Base-by-base conservation (phyloP, 768 basidiomycete genomes). In the Podaxis sp. region DNA sequence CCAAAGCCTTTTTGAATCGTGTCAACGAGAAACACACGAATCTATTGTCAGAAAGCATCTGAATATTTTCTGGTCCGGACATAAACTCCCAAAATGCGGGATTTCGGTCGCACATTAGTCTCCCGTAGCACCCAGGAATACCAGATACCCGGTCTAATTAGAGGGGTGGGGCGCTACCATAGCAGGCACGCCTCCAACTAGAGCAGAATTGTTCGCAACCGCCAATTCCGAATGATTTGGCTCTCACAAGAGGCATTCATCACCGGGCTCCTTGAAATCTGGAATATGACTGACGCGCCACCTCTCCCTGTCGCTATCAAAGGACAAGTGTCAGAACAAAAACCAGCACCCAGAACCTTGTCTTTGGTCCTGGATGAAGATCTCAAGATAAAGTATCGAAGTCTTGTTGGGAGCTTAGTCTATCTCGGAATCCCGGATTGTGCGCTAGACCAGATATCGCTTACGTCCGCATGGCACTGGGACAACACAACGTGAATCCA, bases 361-460 rank as follows among this genome's bases (percentile, higher is more conserved):
- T 20, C 53, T 20, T 28, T 30, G 12, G 12, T 58, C 0, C 20
- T 33, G 0, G 63, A 58, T 58, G 48, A 33, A 22, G 50, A 48
- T 38, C 36, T 63, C 6, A 51, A 22, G 4, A 40, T 57, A 17
- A 37, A 30, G 11, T 63, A 63, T 41, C 62, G 57, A 20, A 50
- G 50, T 1, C 58, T 73, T 13, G 64, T 73, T 4, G 71, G 70
- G 4, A 67, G 48, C 0, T 41, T 74, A n/a, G n/a, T n/a, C n/a
- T n/a, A n/a, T n/a, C n/a, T 0, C 66, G 68, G 20, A 73, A 72
- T 57, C 63, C 70, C 0, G 64, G 74, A 5, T 64, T 74, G 5
- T 68, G 66, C 4, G 75, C 75, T 3, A 67, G 68, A 1, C 76
- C 76, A 0, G 73, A 80, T 46, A 70, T 78, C 20, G 46, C 71